Base-by-base conservation (phyloP, 2,329 filamentous ascomycete species). In the Penicillium polonicum region DNA sequence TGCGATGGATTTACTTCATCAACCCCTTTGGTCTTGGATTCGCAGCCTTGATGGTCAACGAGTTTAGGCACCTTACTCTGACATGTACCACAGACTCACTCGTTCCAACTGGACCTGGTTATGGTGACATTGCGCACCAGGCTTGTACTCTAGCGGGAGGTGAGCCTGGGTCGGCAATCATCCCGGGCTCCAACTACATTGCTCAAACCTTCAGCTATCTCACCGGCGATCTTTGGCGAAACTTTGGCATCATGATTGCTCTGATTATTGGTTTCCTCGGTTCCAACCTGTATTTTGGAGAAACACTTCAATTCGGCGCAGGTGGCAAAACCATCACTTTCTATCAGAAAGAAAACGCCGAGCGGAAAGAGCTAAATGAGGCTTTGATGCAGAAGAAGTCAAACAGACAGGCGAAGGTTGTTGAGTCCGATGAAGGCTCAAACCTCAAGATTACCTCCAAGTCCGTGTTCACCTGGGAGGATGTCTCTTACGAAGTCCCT, bases 101-200 rank as follows among this genome's bases (percentile, higher is more conserved):
- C 5, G 80, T 96, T 21, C 91, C 91, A 0, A 83, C 79, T 4
- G 91, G 91, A 0, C 79, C 84, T 1, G 84, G 82, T 1, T 95
- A 96, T 66, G 79, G 76, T 58, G 82, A 92, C 59, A 86, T 92
- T 67, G 79, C 84, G 41, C 79, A 92, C 67, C 91, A 94, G 74
- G 88, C 91, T 1, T 96, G 92, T 76, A 94, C 91, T 0, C 81
- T 95, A 3, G 75, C 88, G 0, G 92, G 91, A 1, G 89, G 88
- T 8, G 79, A 77, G 0, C 79, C 88, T 0, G 91, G 91, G 1
- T 87, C 83, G 0, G 74, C 80, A 1, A 69, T 79, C 10, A 84
- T 96, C 0, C 80, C 82, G 0, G 92, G 91, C 4, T 76, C 78
- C 0, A 82, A 80, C 15, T 96, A 96, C 70, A 84, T 96, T 59